Percentiles rank a stretch among this genome's conserved stretches.
These are phyloP conservation scores for Polygonum aviculare DNA, from an alignment of 148 eudicot species.

Conservation along the genomic window DNA sequence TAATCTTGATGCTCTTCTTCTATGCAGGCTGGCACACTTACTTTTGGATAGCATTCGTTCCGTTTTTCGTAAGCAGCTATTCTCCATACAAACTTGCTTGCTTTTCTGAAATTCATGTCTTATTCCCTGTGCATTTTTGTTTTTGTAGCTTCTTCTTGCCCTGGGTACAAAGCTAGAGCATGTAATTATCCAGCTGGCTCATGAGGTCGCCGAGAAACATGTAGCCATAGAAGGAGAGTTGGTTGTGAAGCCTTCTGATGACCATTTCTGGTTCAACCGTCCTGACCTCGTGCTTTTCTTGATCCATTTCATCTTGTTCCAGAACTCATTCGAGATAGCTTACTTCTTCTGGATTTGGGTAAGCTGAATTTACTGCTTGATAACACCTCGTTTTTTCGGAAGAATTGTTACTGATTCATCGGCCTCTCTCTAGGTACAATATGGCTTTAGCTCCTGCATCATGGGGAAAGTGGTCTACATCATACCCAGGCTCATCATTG, in stretches of 20 bases:
- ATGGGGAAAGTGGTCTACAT: slow-evolving; percentile 56
- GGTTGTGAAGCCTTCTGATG: slow-evolving; percentile 66
- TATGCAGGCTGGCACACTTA: slow-evolving; percentile 95
- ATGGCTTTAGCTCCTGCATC: slow-evolving; percentile 58
- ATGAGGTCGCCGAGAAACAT: slow-evolving; percentile 72
- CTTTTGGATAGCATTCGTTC: slow-evolving; percentile 94
- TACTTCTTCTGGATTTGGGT: slow-evolving; percentile 86
- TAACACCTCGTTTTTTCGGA: neutral
- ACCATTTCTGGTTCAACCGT: slow-evolving; percentile 66
- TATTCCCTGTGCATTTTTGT: neutral
- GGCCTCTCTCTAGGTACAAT: slow-evolving; percentile 36
- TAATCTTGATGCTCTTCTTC: slow-evolving; percentile 5
- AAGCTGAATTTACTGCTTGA: slow-evolving; percentile 6
- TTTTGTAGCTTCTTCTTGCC: slow-evolving; percentile 53
- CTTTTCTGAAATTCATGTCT: neutral
- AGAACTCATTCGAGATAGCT: slow-evolving; percentile 79
- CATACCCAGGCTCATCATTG: slow-evolving; percentile 60
- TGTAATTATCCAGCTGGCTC: slow-evolving; percentile 50
- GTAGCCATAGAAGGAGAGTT: slow-evolving; percentile 58
- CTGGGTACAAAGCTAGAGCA: slow-evolving; percentile 83
- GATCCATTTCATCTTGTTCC: slow-evolving; percentile 68
- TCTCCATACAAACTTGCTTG: neutral
- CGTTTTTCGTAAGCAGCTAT: slow-evolving; percentile 35
- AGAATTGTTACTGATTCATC: neutral
- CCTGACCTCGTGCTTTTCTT: slow-evolving; percentile 49